Percentiles rank a stretch among this genome's conserved stretches.
Conservation (phyloP, 345 rosid species). For the Salix suchowensis region DNA sequence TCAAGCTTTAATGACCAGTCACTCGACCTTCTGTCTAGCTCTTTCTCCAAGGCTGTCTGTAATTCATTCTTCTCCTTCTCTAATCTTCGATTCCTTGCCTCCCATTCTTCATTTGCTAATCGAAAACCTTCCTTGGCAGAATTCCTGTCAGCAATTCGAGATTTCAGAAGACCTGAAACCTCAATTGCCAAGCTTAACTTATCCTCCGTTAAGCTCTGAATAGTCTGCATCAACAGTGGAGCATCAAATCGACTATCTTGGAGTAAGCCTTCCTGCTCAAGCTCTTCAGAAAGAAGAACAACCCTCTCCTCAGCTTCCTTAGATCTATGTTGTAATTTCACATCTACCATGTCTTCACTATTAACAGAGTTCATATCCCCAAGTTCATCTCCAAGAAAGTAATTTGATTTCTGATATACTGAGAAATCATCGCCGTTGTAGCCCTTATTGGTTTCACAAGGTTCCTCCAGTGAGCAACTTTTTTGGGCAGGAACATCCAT, state of each 20-base stretch:
- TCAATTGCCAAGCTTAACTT: constrained; percentile 71
- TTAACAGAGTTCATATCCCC: constrained; percentile 29
- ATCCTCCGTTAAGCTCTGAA: constrained; percentile 58
- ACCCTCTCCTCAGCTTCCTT: constrained; percentile 77
- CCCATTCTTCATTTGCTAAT: constrained; percentile 52
- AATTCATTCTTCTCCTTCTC: constrained; percentile 78
- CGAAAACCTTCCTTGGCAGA: constrained; percentile 58
- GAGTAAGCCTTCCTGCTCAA: constrained; percentile 57
- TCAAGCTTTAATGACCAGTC: constrained; percentile 87
- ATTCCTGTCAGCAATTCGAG: constrained; percentile 60
- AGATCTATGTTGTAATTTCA: constrained; percentile 51
- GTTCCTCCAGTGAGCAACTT: constrained; percentile 39
- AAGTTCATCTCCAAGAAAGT: constrained; percentile 23
- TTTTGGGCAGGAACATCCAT: constrained; percentile 40
- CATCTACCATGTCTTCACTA: constrained; percentile 44
- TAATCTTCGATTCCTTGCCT: constrained; percentile 46
- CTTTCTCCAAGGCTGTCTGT: constrained; percentile 82
- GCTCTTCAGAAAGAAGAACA: constrained; percentile 57
- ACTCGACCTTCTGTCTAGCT: constrained; percentile 90
- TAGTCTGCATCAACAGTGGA: constrained; percentile 52
- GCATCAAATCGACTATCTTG: constrained; percentile 51
- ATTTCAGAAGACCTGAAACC: constrained; percentile 56
- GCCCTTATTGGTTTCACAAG: constrained; percentile 33
- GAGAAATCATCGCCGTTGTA: constrained; percentile 32
- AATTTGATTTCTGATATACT: constrained; percentile 27